Evolutionary conservation across 2,329 filamentous ascomycete genomes (phyloP).

Genomic region (Aspergillus puulaauensis): DNA sequence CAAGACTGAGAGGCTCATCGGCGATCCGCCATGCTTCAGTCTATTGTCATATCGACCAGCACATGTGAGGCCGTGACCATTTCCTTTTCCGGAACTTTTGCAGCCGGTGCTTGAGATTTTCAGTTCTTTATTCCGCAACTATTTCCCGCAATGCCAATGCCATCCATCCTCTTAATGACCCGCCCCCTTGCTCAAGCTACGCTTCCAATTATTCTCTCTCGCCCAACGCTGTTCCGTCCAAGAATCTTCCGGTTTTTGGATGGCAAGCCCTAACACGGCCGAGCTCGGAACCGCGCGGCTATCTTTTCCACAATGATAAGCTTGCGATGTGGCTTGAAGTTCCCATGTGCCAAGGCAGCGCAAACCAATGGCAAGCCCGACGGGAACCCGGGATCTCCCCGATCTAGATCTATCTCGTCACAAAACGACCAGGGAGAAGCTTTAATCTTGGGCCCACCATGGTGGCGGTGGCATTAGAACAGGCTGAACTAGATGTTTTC

Average conservation of each 20-base stretch:
- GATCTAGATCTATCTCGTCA: constrained; percentile 6
- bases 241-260: not conserved
- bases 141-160: no score
- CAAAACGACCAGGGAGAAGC: not conserved
- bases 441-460: not conserved
- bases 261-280: not conserved
- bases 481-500: not conserved
- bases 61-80: not conserved
- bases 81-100: not conserved
- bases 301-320: not conserved
- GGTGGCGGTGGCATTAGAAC: constrained; percentile 8
- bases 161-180: no score
- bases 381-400: not conserved
- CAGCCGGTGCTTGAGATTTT: not conserved
- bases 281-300: not conserved
- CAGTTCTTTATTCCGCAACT: no score
- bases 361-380: no score
- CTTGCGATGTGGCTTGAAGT: not conserved
- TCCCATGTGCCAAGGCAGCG: not conserved
- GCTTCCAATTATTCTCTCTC: no score
- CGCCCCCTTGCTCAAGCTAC: no score
- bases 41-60: not conserved
- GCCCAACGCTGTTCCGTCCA: no score
- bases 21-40: not conserved
- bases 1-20: not conserved